Base-by-base conservation (phyloP, 2,329 filamentous ascomycete species). In the Nemania diffusa region DNA sequence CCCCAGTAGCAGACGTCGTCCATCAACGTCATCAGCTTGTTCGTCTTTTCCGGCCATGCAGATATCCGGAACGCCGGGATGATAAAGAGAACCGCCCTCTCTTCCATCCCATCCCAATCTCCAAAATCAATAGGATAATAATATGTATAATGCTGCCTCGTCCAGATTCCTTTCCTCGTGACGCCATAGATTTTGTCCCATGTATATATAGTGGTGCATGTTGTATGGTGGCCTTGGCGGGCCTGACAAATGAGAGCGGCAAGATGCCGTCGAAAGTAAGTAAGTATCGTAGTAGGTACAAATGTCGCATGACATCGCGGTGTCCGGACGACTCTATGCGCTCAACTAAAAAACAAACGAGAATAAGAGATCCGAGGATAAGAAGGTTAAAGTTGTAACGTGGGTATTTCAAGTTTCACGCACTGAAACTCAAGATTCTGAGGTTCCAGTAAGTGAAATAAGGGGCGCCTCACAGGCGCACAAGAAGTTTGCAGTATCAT, bases 11-110 rank as follows among this genome's bases (percentile, higher is more conserved):
- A 64, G 64, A 64, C 52, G 52, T 67, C 60, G 58, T 58, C 67
- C 67, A 56, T 69, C 29, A 67, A 57, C 64, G 48, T 64, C 63
- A 15, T 67, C 64, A 63, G 48, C 53, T 37, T 29, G 40, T 56
- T 42, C 70, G 64, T 69, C 65, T 71, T 71, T 57, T 69, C 67
- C 69, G 65, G 55, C 72, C 69, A 75, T 74, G 73, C 73, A 74
- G 55, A 64, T 70, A 72, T 68, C 73, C 73, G 65, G 65, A 75
- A 75, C 73, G 73, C 73, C 73, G 42, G 68, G 66, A 69, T 42
- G 63, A 56, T 32, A 22, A 70, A 71, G 70, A 72, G 65, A 62
- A 62, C 70, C 65, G 34, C 65, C 60, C 64, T 70, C 73, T 69
- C 70, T 69, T 62, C 34, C 61, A 62, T 52, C 46, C 69, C 34